These are phyloP conservation scores for Beauveria asiatica DNA, from an alignment of 2,329 filamentous ascomycete genomes.

Conservation along the genomic window DNA sequence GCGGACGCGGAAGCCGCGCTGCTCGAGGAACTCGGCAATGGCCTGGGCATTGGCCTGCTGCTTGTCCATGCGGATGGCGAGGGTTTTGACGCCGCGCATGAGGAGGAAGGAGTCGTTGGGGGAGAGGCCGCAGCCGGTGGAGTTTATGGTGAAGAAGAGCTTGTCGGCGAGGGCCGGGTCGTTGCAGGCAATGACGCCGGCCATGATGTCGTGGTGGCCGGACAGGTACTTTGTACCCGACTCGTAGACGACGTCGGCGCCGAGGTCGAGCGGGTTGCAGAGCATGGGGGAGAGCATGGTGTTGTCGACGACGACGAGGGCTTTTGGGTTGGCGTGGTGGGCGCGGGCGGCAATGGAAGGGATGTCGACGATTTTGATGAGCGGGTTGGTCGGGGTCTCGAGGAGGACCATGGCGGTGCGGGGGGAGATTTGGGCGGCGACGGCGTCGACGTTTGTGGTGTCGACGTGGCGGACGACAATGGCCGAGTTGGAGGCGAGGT, in stretches of 20 bases:
- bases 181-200: slow-evolving; percentile 89
- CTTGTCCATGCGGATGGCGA: slow-evolving; percentile 97
- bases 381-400: slow-evolving; percentile 92
- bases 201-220: slow-evolving; percentile 98
- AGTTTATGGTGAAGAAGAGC: slow-evolving; percentile 95
- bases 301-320: slow-evolving; percentile 90
- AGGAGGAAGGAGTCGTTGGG: slow-evolving; percentile 96
- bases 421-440: slow-evolving; percentile 57
- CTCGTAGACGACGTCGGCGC: slow-evolving; percentile 94
- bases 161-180: slow-evolving; percentile 73
- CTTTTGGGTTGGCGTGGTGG: slow-evolving; percentile 68
- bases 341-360: slow-evolving; percentile 65
- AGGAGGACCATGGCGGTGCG: slow-evolving; percentile 95
- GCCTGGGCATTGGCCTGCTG: slow-evolving; percentile 87
- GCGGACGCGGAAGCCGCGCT: slow-evolving; percentile 84
- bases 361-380: slow-evolving; percentile 97
- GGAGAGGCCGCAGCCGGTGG: slow-evolving; percentile 85
- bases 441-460: slow-evolving; percentile 69
- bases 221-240: slow-evolving; percentile 97
- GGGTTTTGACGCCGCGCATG: slow-evolving; percentile 90
- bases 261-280: slow-evolving; percentile 85
- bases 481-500: slow-evolving; percentile 77
- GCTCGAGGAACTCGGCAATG: slow-evolving; percentile 88
- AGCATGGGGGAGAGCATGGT: slow-evolving; percentile 98
- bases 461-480: slow-evolving; percentile 96